Evolutionary conservation across 768 basidiomycete species (phyloP), one percentile per base, ranked within the genome.

Genomic region (Agaricus blazei): DNA sequence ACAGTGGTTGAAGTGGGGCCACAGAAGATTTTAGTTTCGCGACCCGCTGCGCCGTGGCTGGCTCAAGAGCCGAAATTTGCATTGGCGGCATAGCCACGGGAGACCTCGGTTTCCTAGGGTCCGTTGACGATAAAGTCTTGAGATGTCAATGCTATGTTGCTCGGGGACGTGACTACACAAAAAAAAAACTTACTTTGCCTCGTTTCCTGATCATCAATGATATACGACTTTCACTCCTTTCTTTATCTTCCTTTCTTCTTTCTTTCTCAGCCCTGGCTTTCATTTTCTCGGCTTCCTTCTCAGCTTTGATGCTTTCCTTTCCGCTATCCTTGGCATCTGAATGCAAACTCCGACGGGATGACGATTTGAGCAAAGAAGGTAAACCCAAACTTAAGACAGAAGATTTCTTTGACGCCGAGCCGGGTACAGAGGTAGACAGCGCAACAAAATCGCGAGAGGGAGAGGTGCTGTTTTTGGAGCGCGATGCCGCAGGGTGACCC

Each of bases 191-290:
- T 64, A 94, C 93, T 84, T 96, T 95, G 70, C 93, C 94, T 50
- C 93, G 80, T 68, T 88, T 93, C 65, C 93, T 78, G 36, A 90
- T 89, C 78, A 95, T 91, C 55, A 94, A 73, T 27, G 92, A 91
- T 61, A 94, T 93, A 63, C 92, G 81, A 65, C 92, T 92, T 71
- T 93, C 90, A 60, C 91, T 93, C 40, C 92, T 80, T 64, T 91
- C 90, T 70, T 93, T 89, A 60, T 91, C 89, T 65, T 87, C 90
- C 67, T 77, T 77, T 60, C 78, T 76, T 61, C 75, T 82, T 59
- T 78, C 78, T 62, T 76, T 80, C 60, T 80, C 70, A 52, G 65
- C 61, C 59, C 69, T 75, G 14, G 63, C 67, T 57, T 72, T 78
- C 62, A 78, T 77, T 63, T 79, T 82, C 56, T 81, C 81, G 23